A percentile compares a stretch with the other conserved stretches of the same genome.
phyloP scores from a whole-genome alignment of 1,284 basidiomycete species.

The Cryptococcus sp. region DNA sequence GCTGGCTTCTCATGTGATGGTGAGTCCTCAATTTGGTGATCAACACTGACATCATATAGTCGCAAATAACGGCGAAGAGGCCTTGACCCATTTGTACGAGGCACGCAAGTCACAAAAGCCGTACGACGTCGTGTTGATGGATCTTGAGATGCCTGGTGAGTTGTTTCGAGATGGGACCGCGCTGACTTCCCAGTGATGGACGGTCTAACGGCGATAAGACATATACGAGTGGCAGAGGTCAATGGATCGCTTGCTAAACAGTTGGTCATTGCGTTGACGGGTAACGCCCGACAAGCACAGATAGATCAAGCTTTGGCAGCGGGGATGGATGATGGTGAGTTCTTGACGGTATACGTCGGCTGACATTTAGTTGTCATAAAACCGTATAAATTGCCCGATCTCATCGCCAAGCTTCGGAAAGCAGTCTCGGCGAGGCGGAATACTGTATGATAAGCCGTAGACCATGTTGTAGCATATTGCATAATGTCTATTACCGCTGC shows the following conservation, averaged over 20 bases:
- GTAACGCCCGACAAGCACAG: constrained; percentile 46
- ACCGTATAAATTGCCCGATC: not conserved
- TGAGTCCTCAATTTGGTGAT: constrained; percentile 9
- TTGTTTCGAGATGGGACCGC: not conserved
- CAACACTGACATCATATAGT: constrained; percentile 16
- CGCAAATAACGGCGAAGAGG: constrained; percentile 53
- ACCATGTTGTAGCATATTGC: too few relatives aligned
- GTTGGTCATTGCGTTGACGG: constrained; percentile 44
- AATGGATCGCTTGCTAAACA: constrained; percentile 28
- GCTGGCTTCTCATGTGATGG: constrained; percentile 46
- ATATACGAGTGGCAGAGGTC: constrained; percentile 33
- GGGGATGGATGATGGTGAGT: constrained; percentile 48
- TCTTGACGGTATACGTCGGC: not conserved
- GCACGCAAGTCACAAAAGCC: constrained; percentile 6
- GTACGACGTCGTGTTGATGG: constrained; percentile 39
- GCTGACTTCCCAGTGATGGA: constrained; percentile 35
- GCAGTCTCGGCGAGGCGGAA: too few relatives aligned
- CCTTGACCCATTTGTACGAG: constrained; percentile 38
- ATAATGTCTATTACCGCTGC: too few relatives aligned
- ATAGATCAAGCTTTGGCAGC: constrained; percentile 38
- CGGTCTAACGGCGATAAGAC: constrained; percentile 38
- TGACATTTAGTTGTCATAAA: not conserved
- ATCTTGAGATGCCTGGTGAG: constrained; percentile 45
- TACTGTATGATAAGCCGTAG: too few relatives aligned
- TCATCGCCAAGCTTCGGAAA: not conserved